Evolutionary conservation across 768 basidiomycete genomes (phyloP).

Genomic region (Amanita fuliginea): DNA sequence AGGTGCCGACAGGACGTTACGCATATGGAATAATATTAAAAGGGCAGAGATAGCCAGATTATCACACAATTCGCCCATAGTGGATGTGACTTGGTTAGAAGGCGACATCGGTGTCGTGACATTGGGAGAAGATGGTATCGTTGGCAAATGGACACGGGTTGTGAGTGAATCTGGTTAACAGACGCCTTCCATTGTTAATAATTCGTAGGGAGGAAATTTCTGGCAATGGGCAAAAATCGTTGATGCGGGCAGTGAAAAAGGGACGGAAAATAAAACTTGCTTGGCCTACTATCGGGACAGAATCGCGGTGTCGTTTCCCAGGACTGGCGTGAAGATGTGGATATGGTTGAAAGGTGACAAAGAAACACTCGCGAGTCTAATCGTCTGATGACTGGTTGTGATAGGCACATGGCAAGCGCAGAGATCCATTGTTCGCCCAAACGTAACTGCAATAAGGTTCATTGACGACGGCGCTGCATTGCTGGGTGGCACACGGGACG

Average conservation of each 20-base stretch:
- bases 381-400: not conserved
- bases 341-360: conserved; percentile 42
- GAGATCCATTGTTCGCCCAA: conserved; percentile 51
- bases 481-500: conserved; percentile 61
- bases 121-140: conserved; percentile 44
- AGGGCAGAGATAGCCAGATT: conserved; percentile 45
- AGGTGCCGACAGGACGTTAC: conserved; percentile 51
- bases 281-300: conserved; percentile 46
- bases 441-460: conserved; percentile 55
- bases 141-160: conserved; percentile 48
- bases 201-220: conserved; percentile 29
- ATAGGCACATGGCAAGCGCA: conserved; percentile 55
- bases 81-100: conserved; percentile 49
- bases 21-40: conserved; percentile 46
- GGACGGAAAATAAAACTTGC: conserved; percentile 28
- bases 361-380: not conserved
- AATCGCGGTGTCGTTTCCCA: conserved; percentile 52
- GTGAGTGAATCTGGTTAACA: conserved; percentile 22
- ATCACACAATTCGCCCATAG: conserved; percentile 36
- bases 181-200: not conserved
- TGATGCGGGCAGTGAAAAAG: conserved; percentile 31
- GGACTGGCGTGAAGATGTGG: conserved; percentile 57
- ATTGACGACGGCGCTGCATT: conserved; percentile 52
- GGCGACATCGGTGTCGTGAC: conserved; percentile 44
- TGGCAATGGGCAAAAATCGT: conserved; percentile 51